Evolutionary conservation across 2,329 filamentous ascomycete species (phyloP).

Genomic region (Penicillium sp.): DNA sequence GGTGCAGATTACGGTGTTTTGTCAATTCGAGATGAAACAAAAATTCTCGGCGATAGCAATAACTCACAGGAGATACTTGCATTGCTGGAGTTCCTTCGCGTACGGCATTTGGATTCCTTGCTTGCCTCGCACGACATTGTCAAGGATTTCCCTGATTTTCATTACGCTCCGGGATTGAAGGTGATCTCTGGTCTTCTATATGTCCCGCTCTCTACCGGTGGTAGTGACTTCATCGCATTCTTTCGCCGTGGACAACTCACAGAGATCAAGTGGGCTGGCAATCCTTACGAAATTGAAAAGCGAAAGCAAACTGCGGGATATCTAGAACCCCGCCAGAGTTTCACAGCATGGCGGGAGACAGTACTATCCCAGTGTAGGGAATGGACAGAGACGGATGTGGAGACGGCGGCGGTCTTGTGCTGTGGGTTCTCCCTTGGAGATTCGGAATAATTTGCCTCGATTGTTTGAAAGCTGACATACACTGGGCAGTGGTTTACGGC

Average conservation of each 20-base stretch:
- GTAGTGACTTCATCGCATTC: constrained; percentile 84
- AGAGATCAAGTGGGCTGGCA: constrained; percentile 70
- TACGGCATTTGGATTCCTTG: constrained; percentile 72
- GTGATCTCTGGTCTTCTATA: constrained; percentile 75
- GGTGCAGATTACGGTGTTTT: constrained; percentile 83
- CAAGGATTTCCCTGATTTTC: constrained; percentile 75
- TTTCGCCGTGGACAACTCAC: constrained; percentile 75
- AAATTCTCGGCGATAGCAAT: constrained; percentile 71
- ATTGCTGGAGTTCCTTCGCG: constrained; percentile 77
- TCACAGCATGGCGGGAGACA: constrained; percentile 76
- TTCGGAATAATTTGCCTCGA: not conserved
- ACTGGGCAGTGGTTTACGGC: constrained; percentile 65
- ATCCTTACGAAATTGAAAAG: constrained; percentile 67
- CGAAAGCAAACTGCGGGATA: constrained; percentile 70
- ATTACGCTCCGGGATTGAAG: constrained; percentile 75
- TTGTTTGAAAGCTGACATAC: not conserved
- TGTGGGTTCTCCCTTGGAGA: constrained; percentile 8
- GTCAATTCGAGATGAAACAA: constrained; percentile 84
- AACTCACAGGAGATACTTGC: constrained; percentile 80
- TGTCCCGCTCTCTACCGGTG: constrained; percentile 73
- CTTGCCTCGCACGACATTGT: constrained; percentile 72
- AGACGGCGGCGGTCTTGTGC: constrained; percentile 83
- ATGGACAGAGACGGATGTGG: constrained; percentile 85
- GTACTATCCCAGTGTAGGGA: constrained; percentile 79
- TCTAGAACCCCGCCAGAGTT: constrained; percentile 76